A percentile compares a stretch with the other conserved stretches of the same genome.
phyloP scores from a whole-genome alignment of 2,329 filamentous ascomycete genomes.

The Dryadomyces quercivorus region DNA sequence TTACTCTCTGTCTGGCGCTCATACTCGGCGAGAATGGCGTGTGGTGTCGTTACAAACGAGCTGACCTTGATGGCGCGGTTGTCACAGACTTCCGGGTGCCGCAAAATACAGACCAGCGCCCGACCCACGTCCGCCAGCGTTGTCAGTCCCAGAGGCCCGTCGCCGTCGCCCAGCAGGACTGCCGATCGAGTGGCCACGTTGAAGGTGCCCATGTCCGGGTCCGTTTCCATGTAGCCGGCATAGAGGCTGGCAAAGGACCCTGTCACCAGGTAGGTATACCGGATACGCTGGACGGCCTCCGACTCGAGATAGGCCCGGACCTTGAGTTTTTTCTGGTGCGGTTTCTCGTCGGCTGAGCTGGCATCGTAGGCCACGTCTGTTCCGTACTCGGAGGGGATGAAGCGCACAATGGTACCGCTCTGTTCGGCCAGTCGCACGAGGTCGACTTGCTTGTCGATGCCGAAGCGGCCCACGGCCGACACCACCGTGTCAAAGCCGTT shows the following conservation, averaged over 20 bases:
- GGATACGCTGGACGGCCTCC: slow-evolving; percentile 2
- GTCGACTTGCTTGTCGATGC: slow-evolving; percentile 9
- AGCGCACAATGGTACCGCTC: slow-evolving; percentile 34
- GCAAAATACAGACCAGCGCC: slow-evolving; percentile 1
- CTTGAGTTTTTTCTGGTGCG: slow-evolving; percentile 10
- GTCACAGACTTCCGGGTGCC: slow-evolving; percentile 5
- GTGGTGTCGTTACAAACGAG: slow-evolving; percentile 6
- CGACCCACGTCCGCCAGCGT: slow-evolving; percentile 9
- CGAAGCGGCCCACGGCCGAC: slow-evolving; percentile 7
- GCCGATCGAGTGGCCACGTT: slow-evolving; percentile 1
- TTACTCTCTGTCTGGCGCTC: slow-evolving; percentile 7
- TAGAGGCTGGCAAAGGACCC: slow-evolving; percentile 10
- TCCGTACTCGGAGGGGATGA: slow-evolving; percentile 19
- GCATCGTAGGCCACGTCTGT: slow-evolving; percentile 8
- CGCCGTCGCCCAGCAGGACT: background rate
- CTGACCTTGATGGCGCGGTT: slow-evolving; percentile 5
- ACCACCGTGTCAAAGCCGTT: slow-evolving; percentile 10
- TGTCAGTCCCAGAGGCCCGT: slow-evolving; percentile 4
- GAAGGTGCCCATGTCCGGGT: slow-evolving; percentile 7
- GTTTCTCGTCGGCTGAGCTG: slow-evolving; percentile 7
- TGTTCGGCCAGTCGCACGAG: slow-evolving; percentile 27
- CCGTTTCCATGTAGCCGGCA: slow-evolving; percentile 4
- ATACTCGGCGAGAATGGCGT: slow-evolving; percentile 6
- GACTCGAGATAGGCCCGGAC: slow-evolving; percentile 6
- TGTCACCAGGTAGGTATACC: slow-evolving; percentile 5